Evolutionary conservation across 78 protist genomes (phyloP), one percentile per base, ranked within the genome.

Genomic region (Abeoforma whisleri): DNA sequence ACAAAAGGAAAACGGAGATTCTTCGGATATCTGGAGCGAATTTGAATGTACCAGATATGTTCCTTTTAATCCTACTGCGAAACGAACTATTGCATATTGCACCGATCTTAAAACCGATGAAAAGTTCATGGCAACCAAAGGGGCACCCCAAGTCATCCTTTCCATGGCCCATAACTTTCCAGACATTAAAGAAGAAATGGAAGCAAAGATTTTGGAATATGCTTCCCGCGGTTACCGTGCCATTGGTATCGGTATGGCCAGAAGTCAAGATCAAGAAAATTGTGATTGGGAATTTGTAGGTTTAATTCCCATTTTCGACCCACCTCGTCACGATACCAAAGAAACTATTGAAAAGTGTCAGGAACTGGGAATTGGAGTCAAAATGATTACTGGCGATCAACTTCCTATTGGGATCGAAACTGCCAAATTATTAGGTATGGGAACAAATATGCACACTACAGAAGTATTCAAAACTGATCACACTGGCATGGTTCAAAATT

Each of bases 341-440:
- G 87, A 75, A n/a, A 90, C 93, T 33, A 88, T 94, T 86, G 82
- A 57, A 57, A 70, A 72, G 62, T 87, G 90, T 74, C 33, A 76
- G 36, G 88, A 86, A 31, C 39, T 88, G 88, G 96, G 95, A 73
- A 88, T 93, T 19, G 40, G 57, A 2, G 97, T 95, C 33, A 91
- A 89, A 92, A 95, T 95, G 97, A 88, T 95, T 30, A 95, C 97
- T 30, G 97, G 97, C 36, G 97, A 95, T 79, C 94, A 95, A 72
- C 84, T 91, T 37, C 91, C 89, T 62, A 92, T 91, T 35, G 97
- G 95, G 39, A 87, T 81, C 57, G 94, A 92, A 88, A 89, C 94
- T 0, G 91, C 92, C 22, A 69, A 91, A 36, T 84, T 80, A 69
- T 74, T 88, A 28, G 87, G 93, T 70, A 91, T 94, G 87, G 87